Evolutionary conservation across 805 yeast species (phyloP), one percentile per base, ranked within the genome.

Genomic region (Starmerella apis): DNA sequence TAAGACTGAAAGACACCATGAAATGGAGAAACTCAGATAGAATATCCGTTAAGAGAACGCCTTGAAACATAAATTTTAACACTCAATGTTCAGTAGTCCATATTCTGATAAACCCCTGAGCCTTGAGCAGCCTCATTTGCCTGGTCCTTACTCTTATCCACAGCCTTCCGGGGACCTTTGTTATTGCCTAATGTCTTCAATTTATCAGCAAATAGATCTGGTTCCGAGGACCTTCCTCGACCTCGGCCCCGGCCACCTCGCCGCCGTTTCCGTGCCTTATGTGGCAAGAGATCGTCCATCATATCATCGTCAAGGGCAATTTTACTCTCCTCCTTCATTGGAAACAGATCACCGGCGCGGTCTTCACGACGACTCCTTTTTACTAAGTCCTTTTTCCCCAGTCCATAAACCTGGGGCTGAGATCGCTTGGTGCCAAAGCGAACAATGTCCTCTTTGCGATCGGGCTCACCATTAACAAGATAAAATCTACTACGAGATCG

Each of bases 391-490:
- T 43, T 30, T 35, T 41, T 48, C 36, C 47, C 38, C 32, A 30
- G 52, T 32, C 52, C 63, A 56, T 48, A 62, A 54, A 44, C 45
- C 59, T 54, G 52, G 1, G 63, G 62, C 38, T 50, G 27, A 8
- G 61, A 52, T n/a, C 63, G 57, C 35, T 38, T 37, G 3, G 58
- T 54, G 31, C 63, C 63, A 41, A 60, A 60, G 9, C 63, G 47
- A 11, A 52, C 55, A 25, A 54, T 47, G 31, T 58, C 61, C 36
- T 57, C 61, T 24, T 50, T 52, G 24, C 59, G 52, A 13, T 77
- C 77, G 2, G 87, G 90, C 60, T 80, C 87, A 3, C 90, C 90
- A 56, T 82, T 81, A 16, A 79, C 61, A 50, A 80, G 67, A 65
- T 82, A 82, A 64, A 80, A 82, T 35, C 83, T 64, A 19, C 85